Conservation (phyloP, 2,329 filamentous ascomycete species). For the Plenodomus tracheiphilus region DNA sequence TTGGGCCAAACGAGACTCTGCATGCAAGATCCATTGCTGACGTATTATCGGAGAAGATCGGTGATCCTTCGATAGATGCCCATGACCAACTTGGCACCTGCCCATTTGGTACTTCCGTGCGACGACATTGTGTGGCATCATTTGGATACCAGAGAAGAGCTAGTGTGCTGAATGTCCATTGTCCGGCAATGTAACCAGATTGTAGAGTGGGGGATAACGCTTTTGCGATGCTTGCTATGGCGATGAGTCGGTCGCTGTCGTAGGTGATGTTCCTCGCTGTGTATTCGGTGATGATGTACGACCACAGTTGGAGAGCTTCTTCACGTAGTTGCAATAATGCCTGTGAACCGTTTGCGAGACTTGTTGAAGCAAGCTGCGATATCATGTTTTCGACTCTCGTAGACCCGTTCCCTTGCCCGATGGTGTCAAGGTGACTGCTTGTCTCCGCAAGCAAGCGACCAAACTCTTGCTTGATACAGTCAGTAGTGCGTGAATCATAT, state of each 20-base stretch:
- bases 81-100: constrained; percentile 43
- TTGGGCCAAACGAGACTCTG: constrained; percentile 31
- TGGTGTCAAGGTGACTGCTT: constrained; percentile 8
- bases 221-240: constrained; percentile 38
- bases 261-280: constrained; percentile 40
- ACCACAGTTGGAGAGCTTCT: constrained; percentile 40
- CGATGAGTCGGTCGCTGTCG: constrained; percentile 36
- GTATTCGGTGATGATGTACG: constrained; percentile 41
- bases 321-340: constrained; percentile 23
- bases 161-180: constrained; percentile 42
- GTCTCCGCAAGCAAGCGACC: constrained; percentile 27
- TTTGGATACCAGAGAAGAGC: constrained; percentile 42
- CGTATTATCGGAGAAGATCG: constrained; percentile 41
- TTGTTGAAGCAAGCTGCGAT: constrained; percentile 32
- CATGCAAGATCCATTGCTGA: constrained; percentile 44
- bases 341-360: constrained; percentile 23
- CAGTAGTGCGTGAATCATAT: constrained; percentile 38
- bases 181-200: constrained; percentile 42
- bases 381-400: constrained; percentile 32
- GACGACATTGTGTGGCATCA: constrained; percentile 29
- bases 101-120: constrained; percentile 20
- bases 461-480: constrained; percentile 41
- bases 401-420: constrained; percentile 14
- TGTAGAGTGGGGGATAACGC: constrained; percentile 26
- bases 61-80: constrained; percentile 41